Conservation (phyloP, 257 asterid genomes). For the Przewalskia tangutica region DNA sequence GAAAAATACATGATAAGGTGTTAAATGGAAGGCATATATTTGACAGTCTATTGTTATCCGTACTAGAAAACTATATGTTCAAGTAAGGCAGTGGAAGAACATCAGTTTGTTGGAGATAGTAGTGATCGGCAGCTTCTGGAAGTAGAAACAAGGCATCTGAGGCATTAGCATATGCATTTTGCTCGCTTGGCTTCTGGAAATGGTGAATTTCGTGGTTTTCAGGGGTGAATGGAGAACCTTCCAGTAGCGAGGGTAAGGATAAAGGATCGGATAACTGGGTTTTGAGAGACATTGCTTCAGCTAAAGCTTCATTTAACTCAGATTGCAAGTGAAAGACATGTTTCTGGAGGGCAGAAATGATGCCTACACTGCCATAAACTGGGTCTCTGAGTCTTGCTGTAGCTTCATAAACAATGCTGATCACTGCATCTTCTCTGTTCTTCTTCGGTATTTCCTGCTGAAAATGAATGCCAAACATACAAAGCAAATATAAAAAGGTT, state of each 20-base stretch:
- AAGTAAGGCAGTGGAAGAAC: not conserved
- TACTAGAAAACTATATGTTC: not conserved
- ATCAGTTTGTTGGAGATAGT: not conserved
- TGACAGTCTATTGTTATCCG: not conserved
- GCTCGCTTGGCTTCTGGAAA: not conserved
- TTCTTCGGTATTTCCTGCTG: slow-evolving; percentile 28
- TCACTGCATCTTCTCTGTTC: slow-evolving; percentile 32
- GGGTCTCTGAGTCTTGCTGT: slow-evolving; percentile 36
- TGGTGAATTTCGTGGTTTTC: not conserved
- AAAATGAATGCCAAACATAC: not conserved
- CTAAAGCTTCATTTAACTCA: slow-evolving; percentile 24
- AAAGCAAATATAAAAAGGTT: not conserved
- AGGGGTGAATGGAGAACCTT: not conserved
- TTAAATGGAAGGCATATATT: not conserved
- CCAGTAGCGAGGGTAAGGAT: not conserved
- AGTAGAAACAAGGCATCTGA: not conserved
- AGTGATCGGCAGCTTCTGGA: not conserved
- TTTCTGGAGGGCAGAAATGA: slow-evolving; percentile 30
- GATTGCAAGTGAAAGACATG: slow-evolving; percentile 23
- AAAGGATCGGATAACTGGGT: slow-evolving; percentile 23
- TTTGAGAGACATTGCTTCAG: slow-evolving; percentile 22
- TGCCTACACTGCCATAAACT: slow-evolving; percentile 32
- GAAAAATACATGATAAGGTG: not conserved
- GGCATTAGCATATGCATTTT: not conserved
- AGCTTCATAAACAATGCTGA: slow-evolving; percentile 42